Conservation (phyloP, 2,329 filamentous ascomycete genomes). For the Aspergillus quadrilineatus region DNA sequence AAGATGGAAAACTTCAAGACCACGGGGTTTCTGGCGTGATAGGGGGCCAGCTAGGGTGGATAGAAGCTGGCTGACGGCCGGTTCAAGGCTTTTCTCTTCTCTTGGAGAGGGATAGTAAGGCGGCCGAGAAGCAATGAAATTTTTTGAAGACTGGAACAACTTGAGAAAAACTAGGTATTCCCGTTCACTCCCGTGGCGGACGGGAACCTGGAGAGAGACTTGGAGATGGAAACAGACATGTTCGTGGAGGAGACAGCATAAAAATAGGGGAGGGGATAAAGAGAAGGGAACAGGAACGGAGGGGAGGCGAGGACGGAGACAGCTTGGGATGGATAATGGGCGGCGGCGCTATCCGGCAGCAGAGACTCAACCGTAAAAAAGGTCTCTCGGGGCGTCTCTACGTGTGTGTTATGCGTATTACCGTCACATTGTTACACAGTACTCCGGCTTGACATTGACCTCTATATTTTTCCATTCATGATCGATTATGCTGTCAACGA, state of each 20-base stretch:
- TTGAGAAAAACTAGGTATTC: conserved; percentile 34
- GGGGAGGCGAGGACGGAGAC: conserved; percentile 21
- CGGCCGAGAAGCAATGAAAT: conserved; percentile 30
- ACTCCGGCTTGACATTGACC: no score
- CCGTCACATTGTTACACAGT: no score
- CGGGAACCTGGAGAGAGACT: conserved; percentile 38
- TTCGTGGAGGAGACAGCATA: conserved; percentile 27
- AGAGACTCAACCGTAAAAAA: conserved; percentile 17
- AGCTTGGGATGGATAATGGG: conserved; percentile 29
- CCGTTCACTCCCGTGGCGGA: conserved; percentile 48
- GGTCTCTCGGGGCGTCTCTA: not conserved
- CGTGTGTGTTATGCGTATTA: not conserved
- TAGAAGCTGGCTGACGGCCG: conserved; percentile 16
- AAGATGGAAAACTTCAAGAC: conserved; percentile 15
- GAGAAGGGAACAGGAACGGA: conserved; percentile 24
- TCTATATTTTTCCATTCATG: no score
- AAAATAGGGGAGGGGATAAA: conserved; percentile 24
- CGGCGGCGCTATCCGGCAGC: conserved; percentile 31
- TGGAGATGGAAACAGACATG: conserved; percentile 38
- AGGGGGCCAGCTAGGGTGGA: conserved; percentile 14
- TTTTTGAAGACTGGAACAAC: conserved; percentile 18
- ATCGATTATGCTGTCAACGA: no score
- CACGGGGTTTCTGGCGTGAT: conserved; percentile 11
- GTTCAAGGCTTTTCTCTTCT: conserved; percentile 17
- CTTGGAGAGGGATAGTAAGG: conserved; percentile 19